Conservation (phyloP, 768 basidiomycete genomes). For the Udeniomyces megalosporus region DNA sequence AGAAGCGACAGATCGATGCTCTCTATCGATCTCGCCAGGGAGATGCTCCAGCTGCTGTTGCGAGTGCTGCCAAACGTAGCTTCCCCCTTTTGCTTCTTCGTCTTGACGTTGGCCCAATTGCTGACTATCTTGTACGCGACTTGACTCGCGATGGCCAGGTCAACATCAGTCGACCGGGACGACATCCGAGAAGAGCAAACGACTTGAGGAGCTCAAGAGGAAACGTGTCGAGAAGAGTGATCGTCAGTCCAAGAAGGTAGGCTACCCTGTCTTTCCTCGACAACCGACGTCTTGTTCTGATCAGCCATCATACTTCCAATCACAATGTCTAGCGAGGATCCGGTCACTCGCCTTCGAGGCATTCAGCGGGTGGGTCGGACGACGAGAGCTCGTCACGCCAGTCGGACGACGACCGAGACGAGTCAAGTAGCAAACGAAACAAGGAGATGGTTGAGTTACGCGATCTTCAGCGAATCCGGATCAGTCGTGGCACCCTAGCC, state of each 20-base stretch:
- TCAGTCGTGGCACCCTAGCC: slow-evolving; percentile 55
- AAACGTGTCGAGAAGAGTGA: slow-evolving; percentile 77
- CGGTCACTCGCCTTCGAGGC: not conserved
- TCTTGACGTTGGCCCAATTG: not conserved
- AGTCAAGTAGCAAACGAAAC: slow-evolving; percentile 35
- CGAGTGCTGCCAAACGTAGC: slow-evolving; percentile 69
- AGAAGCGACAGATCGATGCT: slow-evolving; percentile 53
- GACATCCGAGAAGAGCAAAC: slow-evolving; percentile 62
- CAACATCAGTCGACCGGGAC: slow-evolving; percentile 56
- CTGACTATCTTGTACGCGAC: slow-evolving; percentile 5
- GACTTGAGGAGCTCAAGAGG: slow-evolving; percentile 70
- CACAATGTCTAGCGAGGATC: not conserved
- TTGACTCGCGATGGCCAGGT: slow-evolving; percentile 34
- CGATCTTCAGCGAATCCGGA: slow-evolving; percentile 45
- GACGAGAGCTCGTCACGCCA: slow-evolving; percentile 33
- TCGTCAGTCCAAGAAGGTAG: slow-evolving; percentile 49
- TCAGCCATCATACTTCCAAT: not conserved
- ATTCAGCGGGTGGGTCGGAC: slow-evolving; percentile 40
- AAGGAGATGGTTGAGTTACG: slow-evolving; percentile 36
- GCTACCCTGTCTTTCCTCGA: slow-evolving; percentile 19
- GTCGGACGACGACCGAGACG: slow-evolving; percentile 7
- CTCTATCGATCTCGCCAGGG: slow-evolving; percentile 33
- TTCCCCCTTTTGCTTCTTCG: no score
- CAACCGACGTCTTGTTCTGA: not conserved
- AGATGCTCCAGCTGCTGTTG: slow-evolving; percentile 32